Base-by-base conservation (phyloP, 176 grass and related monocot genomes). In the Cenchrus americanus region DNA sequence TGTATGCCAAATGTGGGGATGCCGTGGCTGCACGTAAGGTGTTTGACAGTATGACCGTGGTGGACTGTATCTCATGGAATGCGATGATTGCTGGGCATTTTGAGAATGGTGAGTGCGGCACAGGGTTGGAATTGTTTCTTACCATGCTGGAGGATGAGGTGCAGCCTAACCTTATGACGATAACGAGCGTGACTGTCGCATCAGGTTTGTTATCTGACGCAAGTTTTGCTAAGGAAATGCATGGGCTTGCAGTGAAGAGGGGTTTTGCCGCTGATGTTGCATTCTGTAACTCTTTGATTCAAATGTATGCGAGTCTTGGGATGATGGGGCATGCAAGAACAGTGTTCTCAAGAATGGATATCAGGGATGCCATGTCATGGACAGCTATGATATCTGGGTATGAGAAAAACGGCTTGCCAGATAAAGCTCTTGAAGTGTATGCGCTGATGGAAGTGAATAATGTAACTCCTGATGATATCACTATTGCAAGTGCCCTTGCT, bases 351-450 rank as follows among this genome's bases (percentile, higher is more conserved):
- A 87, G 80, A 83, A 91, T 86, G 85, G 85, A 90, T 67, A 30
- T 74, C 8, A 93, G 80, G 84, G 91, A 89, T 76, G 77, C 89
- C 69, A 87, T 95, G 81, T 90, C 96, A 50, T 98, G 96, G 96
- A 98, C 96, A 42, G 82, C 91, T 22, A 98, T 95, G 96, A 95
- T 98, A 90, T 98, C 96, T 52, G 93, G 89, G 60, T 98, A 95
- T 42, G 96, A 92, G 86, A 91, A 98, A 85, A 98, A 90, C 5
- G 69, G 89, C 24, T 92, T 69, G 14, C 89, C 96, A 6, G 81
- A 86, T 75, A 91, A 95, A 87, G 93, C 96, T 75, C 84, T 98
- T 71, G 87, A 95, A 83, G 21, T 98, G 54, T 98, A 91, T 66
- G 83, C 86, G 73, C 87, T 88, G 69, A 95, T 98, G 92, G 86